Conservation (phyloP, 2,329 filamentous ascomycete species). For the Cytospora piceae region DNA sequence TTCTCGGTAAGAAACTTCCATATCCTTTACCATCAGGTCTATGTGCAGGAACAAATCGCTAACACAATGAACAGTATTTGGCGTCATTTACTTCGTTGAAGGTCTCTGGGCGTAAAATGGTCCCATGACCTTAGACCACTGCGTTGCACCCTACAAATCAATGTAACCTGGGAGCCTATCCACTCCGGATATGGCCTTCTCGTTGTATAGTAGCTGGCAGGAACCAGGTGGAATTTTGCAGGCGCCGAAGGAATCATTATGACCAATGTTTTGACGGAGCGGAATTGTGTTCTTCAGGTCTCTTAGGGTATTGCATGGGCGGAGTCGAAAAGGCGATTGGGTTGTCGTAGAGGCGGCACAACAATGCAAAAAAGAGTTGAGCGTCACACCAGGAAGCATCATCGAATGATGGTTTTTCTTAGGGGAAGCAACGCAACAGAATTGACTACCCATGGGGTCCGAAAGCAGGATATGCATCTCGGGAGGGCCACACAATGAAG, state of each 20-base stretch:
- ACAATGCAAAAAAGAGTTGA: not conserved
- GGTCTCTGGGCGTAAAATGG: conserved; percentile 60
- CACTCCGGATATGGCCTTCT: not conserved
- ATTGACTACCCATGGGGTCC: not conserved
- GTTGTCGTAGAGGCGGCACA: not conserved
- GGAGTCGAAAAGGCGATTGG: conserved; percentile 15
- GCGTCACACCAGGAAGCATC: not conserved
- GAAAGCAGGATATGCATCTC: not conserved
- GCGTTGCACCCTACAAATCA: conserved; percentile 6
- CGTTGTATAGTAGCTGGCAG: conserved; percentile 15
- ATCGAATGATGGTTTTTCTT: not conserved
- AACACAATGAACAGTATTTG: conserved; percentile 60
- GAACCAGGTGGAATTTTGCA: conserved; percentile 4
- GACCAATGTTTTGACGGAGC: not conserved
- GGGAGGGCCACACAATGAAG: not conserved
- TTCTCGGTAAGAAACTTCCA: conserved; percentile 54
- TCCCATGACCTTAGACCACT: not conserved
- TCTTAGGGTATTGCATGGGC: conserved; percentile 16
- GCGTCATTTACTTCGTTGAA: conserved; percentile 88
- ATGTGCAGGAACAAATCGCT: not conserved
- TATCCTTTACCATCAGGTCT: not conserved
- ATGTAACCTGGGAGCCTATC: conserved; percentile 11
- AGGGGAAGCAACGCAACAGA: not conserved
- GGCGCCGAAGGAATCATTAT: not conserved
- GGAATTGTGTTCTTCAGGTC: not conserved